Evolutionary conservation across 805 yeast genomes (phyloP), one percentile per base, ranked within the genome.

Genomic region (Kazachstania viticola): DNA sequence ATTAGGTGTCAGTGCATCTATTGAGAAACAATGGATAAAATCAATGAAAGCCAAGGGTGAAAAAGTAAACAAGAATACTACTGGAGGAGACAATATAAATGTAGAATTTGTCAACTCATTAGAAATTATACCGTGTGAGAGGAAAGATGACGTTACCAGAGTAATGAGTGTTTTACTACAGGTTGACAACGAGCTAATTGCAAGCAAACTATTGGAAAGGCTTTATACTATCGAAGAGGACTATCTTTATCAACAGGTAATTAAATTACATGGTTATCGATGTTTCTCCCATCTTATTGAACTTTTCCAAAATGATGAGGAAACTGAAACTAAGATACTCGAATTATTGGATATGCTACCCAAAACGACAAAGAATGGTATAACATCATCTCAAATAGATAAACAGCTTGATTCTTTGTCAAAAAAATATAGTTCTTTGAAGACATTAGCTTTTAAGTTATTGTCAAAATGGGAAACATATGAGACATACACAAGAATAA

Each of bases 211-310:
- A 35, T 61, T 88, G 26, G 74, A 72, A 42, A 69, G 97, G 40
- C 63, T 67, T 36, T 51, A 71, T 23, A 65, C 82, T 4, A 56
- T 45, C 6, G 26, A 27, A 4, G 37, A 63, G 13, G 60, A 62
- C 2, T 53, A 56, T 4, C 61, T 79, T 18, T 71, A 79, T 33
- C 55, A 66, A 11, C 66, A 69, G 21, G 72, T 87, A 27, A 72
- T 83, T 45, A 69, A 76, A 38, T 65, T 84, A 48, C 98, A 87
- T 53, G 98, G 97, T 9, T 81, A 84, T 56, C 77, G 77, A 48
- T 75, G 91, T 14, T 62, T 87, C 32, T 71, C 80, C 12, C 69
- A 75, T 11, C 58, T 82, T 4, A 49, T 85, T 32, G 52, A 62
- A 17, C 30, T 50, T 15, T 65, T 62, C 47, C 42, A 40, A 2